These are phyloP conservation scores for Teratosphaeria pseudoeucalypti DNA, from an alignment of 2,329 filamentous ascomycete species.

Conservation along the genomic window DNA sequence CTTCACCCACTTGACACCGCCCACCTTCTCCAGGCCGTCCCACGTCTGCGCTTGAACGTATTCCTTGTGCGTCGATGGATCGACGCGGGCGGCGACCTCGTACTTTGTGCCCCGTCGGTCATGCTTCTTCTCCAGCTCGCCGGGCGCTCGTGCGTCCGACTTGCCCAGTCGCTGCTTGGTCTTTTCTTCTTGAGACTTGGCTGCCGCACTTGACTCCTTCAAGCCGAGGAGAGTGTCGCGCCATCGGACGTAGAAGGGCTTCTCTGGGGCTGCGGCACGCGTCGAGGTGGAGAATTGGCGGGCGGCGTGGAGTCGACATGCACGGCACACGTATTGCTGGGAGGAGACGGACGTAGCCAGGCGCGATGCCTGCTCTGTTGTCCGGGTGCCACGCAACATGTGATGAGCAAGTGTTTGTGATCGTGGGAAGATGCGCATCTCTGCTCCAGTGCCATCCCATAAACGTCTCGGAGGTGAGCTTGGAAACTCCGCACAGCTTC, in stretches of 20 bases:
- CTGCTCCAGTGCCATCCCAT: background rate
- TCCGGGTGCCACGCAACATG: conserved; percentile 13
- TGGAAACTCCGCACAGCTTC: background rate
- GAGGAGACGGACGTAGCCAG: conserved; percentile 10
- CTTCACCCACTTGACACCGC: conserved; percentile 36
- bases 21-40: conserved; percentile 46
- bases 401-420: background rate
- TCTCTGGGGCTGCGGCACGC: conserved; percentile 8
- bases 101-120: conserved; percentile 12
- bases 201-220: conserved; percentile 11
- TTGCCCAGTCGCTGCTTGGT: conserved; percentile 1
- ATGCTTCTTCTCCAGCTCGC: conserved; percentile 2
- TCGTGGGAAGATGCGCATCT: background rate
- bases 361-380: conserved; percentile 19
- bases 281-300: conserved; percentile 19
- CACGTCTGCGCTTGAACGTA: conserved; percentile 41
- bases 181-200: conserved; percentile 10
- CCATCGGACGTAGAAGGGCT: conserved; percentile 17
- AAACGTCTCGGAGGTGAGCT: background rate
- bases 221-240: conserved; percentile 17
- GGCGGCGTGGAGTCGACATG: conserved; percentile 18
- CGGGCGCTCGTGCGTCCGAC: background rate
- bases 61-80: conserved; percentile 15
- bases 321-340: conserved; percentile 18
- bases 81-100: conserved; percentile 14